A percentile compares a stretch with the other conserved stretches of the same genome.
phyloP scores from a whole-genome alignment of 2,329 filamentous ascomycete species.

The Fusarium sp. region DNA sequence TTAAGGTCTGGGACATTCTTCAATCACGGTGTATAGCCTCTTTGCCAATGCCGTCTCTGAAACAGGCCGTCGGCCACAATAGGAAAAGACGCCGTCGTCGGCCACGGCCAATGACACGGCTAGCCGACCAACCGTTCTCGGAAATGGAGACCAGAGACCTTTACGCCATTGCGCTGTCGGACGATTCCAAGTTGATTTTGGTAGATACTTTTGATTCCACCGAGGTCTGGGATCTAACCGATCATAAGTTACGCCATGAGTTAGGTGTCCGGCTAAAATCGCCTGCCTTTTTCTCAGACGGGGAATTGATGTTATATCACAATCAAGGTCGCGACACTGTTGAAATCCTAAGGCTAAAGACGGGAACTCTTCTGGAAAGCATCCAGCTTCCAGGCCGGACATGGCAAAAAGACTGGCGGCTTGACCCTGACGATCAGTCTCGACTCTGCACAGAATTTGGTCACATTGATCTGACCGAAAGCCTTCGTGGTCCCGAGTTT shows the following conservation, averaged over 20 bases:
- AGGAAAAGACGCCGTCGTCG: too few relatives aligned
- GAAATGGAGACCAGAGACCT: rapidly evolving
- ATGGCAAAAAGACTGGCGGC: too few relatives aligned
- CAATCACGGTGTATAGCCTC: background rate
- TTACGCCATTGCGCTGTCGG: background rate
- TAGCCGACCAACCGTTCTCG: too few relatives aligned
- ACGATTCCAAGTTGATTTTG: background rate
- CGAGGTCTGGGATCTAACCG: background rate
- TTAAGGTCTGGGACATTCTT: background rate
- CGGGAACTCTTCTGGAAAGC: background rate
- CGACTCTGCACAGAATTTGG: background rate
- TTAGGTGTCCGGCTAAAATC: rapidly evolving
- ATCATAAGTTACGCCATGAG: background rate
- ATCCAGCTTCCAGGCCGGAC: background rate
- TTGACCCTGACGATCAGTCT: background rate
- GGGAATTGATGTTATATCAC: background rate
- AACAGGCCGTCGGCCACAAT: background rate
- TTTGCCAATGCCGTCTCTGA: background rate
- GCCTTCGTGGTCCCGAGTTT: background rate
- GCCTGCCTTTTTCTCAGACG: background rate
- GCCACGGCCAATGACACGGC: too few relatives aligned
- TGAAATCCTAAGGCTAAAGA: background rate
- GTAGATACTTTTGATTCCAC: rapidly evolving
- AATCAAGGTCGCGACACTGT: background rate
- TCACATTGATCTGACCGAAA: background rate